Conservation (phyloP, 73 alveolate species). For the Paramecium pentaurelia region DNA sequence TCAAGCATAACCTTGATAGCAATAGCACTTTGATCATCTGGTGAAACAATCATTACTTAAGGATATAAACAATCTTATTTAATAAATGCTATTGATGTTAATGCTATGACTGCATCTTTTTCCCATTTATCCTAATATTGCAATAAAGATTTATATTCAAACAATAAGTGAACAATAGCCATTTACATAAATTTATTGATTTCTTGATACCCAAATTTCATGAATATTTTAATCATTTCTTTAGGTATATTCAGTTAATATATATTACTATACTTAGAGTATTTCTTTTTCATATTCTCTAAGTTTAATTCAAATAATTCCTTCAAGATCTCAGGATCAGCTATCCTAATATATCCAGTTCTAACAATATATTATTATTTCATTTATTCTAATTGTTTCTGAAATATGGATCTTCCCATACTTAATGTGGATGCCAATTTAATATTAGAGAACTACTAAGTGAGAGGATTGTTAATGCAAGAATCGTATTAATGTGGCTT, state of each 20-base stretch:
- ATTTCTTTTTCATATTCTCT: neutral
- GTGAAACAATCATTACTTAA: neutral
- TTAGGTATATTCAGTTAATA: constrained; percentile 25
- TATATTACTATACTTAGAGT: neutral
- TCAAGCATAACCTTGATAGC: neutral
- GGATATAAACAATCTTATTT: constrained; percentile 19
- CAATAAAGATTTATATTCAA: constrained; percentile 1
- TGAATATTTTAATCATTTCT: neutral
- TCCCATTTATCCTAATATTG: constrained; percentile 35
- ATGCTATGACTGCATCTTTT: constrained; percentile 21
- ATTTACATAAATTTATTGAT: constrained; percentile 1
- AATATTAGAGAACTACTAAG: neutral
- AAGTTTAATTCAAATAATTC: constrained; percentile 4
- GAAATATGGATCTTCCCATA: neutral
- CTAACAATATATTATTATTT: neutral
- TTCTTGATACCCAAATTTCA: neutral
- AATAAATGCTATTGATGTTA: constrained; percentile 9
- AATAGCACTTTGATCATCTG: constrained; percentile 27
- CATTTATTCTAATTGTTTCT: neutral
- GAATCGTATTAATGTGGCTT: neutral
- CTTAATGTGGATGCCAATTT: constrained; percentile 12
- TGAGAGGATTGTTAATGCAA: constrained; percentile 16
- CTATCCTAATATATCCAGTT: constrained; percentile 10
- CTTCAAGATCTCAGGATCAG: neutral
- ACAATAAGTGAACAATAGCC: neutral